These are phyloP conservation scores for Cichorium intybus DNA, from an alignment of 140 eudicot genomes.

Conservation along the genomic window DNA sequence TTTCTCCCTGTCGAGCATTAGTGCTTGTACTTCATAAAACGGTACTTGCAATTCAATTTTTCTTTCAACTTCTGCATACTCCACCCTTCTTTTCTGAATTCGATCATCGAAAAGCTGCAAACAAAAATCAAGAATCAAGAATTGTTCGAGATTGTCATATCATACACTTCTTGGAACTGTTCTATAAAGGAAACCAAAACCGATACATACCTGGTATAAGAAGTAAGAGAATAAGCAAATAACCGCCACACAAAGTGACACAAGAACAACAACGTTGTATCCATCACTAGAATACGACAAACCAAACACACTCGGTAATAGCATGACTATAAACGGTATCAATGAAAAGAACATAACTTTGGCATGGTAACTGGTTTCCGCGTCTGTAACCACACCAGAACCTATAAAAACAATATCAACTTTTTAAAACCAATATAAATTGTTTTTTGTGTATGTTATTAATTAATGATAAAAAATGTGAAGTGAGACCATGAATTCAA, in stretches of 20 bases:
- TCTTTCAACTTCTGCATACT: constrained; percentile 49
- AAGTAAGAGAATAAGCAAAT: constrained; percentile 25
- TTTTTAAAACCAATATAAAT: background rate
- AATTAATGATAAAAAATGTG: background rate
- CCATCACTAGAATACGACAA: constrained; percentile 25
- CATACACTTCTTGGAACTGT: background rate
- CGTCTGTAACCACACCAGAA: constrained; percentile 32
- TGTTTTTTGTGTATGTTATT: background rate
- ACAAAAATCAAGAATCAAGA: background rate
- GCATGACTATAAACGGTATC: constrained; percentile 20
- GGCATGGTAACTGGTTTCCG: constrained; percentile 32
- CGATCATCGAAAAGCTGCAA: constrained; percentile 51
- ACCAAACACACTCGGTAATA: constrained; percentile 31
- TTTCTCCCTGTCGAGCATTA: constrained; percentile 43
- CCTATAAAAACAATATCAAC: constrained; percentile 7
- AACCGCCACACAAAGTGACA: constrained; percentile 23
- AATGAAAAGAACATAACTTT: constrained; percentile 35
- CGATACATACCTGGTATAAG: constrained; percentile 22
- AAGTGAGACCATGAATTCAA: background rate
- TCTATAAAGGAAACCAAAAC: background rate
- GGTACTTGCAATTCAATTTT: constrained; percentile 53
- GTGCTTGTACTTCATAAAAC: constrained; percentile 46
- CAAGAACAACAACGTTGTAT: constrained; percentile 16
- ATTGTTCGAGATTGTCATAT: background rate
- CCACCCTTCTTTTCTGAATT: constrained; percentile 53